Evolutionary conservation across 1,284 basidiomycete genomes (phyloP).

Genomic region (Thecaphora thlaspeos): DNA sequence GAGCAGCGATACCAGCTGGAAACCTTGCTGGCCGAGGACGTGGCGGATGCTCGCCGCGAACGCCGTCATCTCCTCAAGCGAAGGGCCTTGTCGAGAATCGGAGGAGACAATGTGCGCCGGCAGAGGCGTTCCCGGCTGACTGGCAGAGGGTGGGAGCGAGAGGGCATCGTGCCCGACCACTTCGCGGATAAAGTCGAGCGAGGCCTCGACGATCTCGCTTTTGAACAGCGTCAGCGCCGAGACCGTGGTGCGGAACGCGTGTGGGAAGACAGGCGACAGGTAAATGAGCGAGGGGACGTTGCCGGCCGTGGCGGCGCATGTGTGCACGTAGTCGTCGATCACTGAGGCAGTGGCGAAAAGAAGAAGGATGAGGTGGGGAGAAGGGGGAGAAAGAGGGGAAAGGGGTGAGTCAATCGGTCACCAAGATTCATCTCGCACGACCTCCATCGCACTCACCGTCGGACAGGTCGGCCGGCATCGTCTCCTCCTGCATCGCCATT

Average conservation of each 20-base stretch:
- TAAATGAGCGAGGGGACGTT: conserved; percentile 70
- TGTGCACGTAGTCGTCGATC: conserved; percentile 89
- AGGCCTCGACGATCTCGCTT: conserved; percentile 74
- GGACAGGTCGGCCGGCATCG: conserved; percentile 30
- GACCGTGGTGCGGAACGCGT: conserved; percentile 43
- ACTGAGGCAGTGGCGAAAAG: conserved; percentile 66
- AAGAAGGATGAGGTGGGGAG: conserved; percentile 63
- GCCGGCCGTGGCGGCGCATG: conserved; percentile 71
- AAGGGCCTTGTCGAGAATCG: conserved; percentile 51
- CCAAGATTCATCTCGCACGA: too few relatives aligned
- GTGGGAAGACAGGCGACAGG: conserved; percentile 62
- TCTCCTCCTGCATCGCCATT: conserved; percentile 28
- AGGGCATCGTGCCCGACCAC: conserved; percentile 67
- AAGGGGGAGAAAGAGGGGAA: conserved; percentile 65
- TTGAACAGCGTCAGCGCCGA: conserved; percentile 40
- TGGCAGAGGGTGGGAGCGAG: conserved; percentile 19
- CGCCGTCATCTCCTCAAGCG: conserved; percentile 64
- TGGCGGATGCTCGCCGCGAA: conserved; percentile 70
- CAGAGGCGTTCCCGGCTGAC: conserved; percentile 24
- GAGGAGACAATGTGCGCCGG: conserved; percentile 7
- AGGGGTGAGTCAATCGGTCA: conserved; percentile 2
- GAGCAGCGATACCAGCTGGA: conserved; percentile 70
- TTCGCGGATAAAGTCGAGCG: conserved; percentile 75
- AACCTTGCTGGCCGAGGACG: conserved; percentile 73
- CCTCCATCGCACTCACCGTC: conserved; percentile 22